Evolutionary conservation across 768 basidiomycete genomes (phyloP).

Genomic region (Pisolithus sp.): DNA sequence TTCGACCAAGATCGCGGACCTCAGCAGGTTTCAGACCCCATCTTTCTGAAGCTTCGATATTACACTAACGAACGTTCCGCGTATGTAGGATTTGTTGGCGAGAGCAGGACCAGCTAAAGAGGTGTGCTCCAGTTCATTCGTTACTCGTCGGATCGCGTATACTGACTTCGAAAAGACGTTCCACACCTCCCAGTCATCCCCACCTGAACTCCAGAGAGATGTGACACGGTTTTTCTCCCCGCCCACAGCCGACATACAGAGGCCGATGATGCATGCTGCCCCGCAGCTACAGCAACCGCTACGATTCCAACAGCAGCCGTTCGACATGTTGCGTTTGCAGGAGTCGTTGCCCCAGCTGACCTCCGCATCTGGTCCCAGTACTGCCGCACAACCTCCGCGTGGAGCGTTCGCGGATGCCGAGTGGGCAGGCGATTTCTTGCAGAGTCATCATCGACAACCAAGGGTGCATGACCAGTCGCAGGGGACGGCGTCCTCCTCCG

Average conservation of each 20-base stretch:
- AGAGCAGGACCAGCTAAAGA: constrained; percentile 58
- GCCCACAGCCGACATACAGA: constrained; percentile 2
- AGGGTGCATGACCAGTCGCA: constrained; percentile 10
- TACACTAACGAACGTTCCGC: background rate
- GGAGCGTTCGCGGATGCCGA: constrained; percentile 20
- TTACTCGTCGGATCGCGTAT: no score
- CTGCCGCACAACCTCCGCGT: constrained; percentile 13
- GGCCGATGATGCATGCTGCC: constrained; percentile 23
- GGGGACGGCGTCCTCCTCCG: background rate
- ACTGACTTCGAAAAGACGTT: constrained; percentile 40
- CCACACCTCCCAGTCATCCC: constrained; percentile 43
- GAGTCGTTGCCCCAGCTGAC: constrained; percentile 30
- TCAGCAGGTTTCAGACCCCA: constrained; percentile 57
- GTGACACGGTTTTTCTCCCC: constrained; percentile 63
- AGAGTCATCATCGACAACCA: background rate
- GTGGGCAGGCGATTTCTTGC: constrained; percentile 64
- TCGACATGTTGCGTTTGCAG: constrained; percentile 26
- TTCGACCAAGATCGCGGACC: constrained; percentile 74
- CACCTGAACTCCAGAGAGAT: constrained; percentile 50
- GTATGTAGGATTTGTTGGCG: constrained; percentile 61
- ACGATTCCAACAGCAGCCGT: constrained; percentile 42
- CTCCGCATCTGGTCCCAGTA: background rate
- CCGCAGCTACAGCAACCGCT: constrained; percentile 31
- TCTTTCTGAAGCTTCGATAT: background rate
- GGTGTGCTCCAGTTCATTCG: constrained; percentile 29